Conservation (phyloP, 2,329 filamentous ascomycete genomes). For the Shiraia bambusicola region DNA sequence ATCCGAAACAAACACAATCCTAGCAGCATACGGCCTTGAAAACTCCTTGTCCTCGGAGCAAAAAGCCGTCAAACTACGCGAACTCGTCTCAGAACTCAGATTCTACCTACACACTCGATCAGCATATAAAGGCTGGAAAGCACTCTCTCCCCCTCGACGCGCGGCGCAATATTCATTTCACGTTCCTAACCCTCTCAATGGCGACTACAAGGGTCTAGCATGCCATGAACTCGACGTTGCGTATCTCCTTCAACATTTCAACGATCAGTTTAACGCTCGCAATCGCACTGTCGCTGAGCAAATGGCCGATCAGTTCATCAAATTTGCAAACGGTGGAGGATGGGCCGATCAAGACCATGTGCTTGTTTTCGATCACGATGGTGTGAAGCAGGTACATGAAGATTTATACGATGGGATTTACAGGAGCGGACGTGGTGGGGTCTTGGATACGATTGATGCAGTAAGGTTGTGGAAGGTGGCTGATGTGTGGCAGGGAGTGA, state of each 20-base stretch:
- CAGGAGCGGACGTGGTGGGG: constrained; percentile 22
- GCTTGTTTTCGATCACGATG: constrained; percentile 21
- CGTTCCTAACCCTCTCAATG: constrained; percentile 29
- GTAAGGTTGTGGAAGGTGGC: constrained; percentile 27
- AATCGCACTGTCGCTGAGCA: constrained; percentile 10
- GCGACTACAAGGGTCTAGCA: constrained; percentile 20
- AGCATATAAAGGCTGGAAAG: constrained; percentile 39
- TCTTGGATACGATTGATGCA: constrained; percentile 22
- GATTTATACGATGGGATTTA: constrained; percentile 25
- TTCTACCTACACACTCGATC: constrained; percentile 48
- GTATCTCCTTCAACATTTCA: constrained; percentile 31
- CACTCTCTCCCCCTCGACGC: constrained; percentile 2
- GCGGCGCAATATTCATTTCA: constrained; percentile 33
- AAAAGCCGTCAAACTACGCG: constrained; percentile 14
- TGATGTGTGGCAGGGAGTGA: constrained; percentile 34
- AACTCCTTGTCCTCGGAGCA: constrained; percentile 29
- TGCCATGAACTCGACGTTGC: constrained; percentile 38
- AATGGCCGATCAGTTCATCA: constrained; percentile 30
- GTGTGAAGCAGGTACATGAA: constrained; percentile 14
- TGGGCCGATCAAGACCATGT: constrained; percentile 24
- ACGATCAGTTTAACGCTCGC: constrained; percentile 15
- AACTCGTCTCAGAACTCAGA: constrained; percentile 49
- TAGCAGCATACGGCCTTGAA: constrained; percentile 44
- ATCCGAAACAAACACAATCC: constrained; percentile 17
- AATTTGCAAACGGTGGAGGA: constrained; percentile 25